Percentiles rank a stretch among this genome's conserved stretches.
phyloP scores from a whole-genome alignment of 75 land plant genomes.

The Azolla pinnata region DNA sequence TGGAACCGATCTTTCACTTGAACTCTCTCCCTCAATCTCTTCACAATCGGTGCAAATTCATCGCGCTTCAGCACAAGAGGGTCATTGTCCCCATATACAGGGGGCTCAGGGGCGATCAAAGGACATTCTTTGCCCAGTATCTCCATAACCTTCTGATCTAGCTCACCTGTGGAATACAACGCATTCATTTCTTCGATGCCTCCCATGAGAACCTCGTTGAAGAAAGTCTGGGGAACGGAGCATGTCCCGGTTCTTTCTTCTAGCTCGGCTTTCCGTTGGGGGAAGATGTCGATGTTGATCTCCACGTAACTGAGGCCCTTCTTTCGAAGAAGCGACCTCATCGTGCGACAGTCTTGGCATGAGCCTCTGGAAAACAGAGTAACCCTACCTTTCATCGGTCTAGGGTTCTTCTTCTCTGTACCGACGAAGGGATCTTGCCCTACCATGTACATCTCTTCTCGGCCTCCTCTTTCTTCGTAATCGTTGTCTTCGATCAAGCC shows the following conservation, averaged over 20 bases:
- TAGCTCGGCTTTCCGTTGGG: slow-evolving; percentile 44
- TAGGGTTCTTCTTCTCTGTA: slow-evolving; percentile 7
- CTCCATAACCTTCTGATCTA: slow-evolving; percentile 41
- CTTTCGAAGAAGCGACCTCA: slow-evolving; percentile 42
- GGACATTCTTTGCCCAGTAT: slow-evolving; percentile 38
- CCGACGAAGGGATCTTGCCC: slow-evolving; percentile 4
- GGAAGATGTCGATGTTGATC: slow-evolving; percentile 70
- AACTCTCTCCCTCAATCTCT: slow-evolving; percentile 37
- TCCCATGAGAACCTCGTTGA: slow-evolving; percentile 66
- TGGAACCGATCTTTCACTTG: slow-evolving; percentile 59
- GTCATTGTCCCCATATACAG: slow-evolving; percentile 53
- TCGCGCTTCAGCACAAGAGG: slow-evolving; percentile 20
- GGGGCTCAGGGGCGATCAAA: slow-evolving; percentile 43
- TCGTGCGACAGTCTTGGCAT: slow-evolving; percentile 55
- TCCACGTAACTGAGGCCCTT: slow-evolving; percentile 47
- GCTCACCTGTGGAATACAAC: slow-evolving; percentile 51
- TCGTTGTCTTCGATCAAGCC: too few relatives aligned
- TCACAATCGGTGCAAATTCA: slow-evolving; percentile 31
- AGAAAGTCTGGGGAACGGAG: slow-evolving; percentile 63
- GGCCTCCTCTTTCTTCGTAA: background rate
- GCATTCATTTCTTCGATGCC: slow-evolving; percentile 66
- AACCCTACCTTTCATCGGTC: slow-evolving; percentile 44
- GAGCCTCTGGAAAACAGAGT: slow-evolving; percentile 62
- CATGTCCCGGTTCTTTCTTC: slow-evolving; percentile 34
- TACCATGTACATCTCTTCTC: slow-evolving; percentile 21